A percentile compares a stretch with the other conserved stretches of the same genome.
Evolutionary conservation across 1,139 yeast species (phyloP).

Genomic region (Suhomyces chickasaworum): DNA sequence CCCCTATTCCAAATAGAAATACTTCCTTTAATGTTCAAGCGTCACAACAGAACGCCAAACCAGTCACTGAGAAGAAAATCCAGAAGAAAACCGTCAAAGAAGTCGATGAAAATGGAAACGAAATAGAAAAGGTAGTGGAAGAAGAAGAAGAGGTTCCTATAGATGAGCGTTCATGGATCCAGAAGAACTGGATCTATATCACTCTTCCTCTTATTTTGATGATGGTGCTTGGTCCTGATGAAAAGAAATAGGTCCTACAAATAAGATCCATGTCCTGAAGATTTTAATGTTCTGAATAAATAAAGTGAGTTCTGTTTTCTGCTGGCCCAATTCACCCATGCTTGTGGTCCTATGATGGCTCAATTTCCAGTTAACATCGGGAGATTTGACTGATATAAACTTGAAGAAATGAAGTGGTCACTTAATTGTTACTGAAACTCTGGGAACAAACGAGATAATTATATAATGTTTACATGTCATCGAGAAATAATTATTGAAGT

Average conservation of each 20-base stretch:
- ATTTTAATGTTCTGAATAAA: too few relatives aligned
- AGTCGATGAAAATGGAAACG: constrained; percentile 29
- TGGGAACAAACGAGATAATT: too few relatives aligned
- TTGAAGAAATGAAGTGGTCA: too few relatives aligned
- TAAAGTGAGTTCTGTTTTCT: too few relatives aligned
- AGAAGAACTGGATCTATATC: constrained; percentile 56
- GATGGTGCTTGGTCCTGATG: constrained; percentile 30
- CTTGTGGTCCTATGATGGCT: too few relatives aligned
- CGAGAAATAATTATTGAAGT: too few relatives aligned
- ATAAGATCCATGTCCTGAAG: too few relatives aligned
- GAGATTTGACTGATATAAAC: too few relatives aligned
- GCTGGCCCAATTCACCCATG: too few relatives aligned
- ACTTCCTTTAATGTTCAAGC: constrained; percentile 11
- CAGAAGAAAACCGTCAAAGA: constrained; percentile 17
- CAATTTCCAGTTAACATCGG: too few relatives aligned
- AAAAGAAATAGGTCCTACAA: constrained; percentile 16
- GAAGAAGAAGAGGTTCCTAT: constrained; percentile 29
- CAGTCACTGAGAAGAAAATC: constrained; percentile 19
- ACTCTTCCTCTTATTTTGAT: constrained; percentile 37
- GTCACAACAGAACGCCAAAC: constrained; percentile 10
- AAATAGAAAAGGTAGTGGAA: constrained; percentile 28
- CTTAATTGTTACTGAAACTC: too few relatives aligned
- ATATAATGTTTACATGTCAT: too few relatives aligned
- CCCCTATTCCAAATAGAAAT: constrained; percentile 34
- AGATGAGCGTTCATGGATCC: constrained; percentile 50